Base-by-base conservation (phyloP, 805 yeast genomes). In the Saccharomycopsis microspora region DNA sequence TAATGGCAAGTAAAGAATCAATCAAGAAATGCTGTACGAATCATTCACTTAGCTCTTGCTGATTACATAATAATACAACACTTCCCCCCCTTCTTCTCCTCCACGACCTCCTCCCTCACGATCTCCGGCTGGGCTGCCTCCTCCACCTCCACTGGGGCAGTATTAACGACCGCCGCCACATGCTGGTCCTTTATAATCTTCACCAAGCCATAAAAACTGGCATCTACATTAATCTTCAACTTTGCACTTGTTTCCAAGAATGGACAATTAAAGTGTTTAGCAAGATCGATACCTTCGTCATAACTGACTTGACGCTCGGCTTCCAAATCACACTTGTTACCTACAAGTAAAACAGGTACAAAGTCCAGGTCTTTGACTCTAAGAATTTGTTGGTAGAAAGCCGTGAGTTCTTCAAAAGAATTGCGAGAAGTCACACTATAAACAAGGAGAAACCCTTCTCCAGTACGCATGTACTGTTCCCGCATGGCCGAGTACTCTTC, bases 211-310 rank as follows among this genome's bases (percentile, higher is more conserved):
- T 73, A 80, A 63, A 86, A 86, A 3, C 89, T 83, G 57, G 82
- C 87, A 60, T 86, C 94, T 41, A 93, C 97, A 58, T 93, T 89
- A 55, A 82, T 74, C 51, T 95, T 81, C 58, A 83, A 85, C 64
- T 93, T 93, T 29, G 97, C 97, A 39, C 90, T 80, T 1, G 97
- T 86, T 66, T 93, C 98, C 56, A 89, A 73, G 62, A 89, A 93
- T 53, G 82, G 78, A 52, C 85, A 78, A 52, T 74, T 71, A 64
- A 84, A 76, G 52, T 73, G 72, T 54, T 71, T 74, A 35, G 90
- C 89, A 53, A 85, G 67, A 49, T 65, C 66, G 42, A 65, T 57
- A 32, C 85, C 88, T 58, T 80, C 86, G 56, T 77, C 83, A 55
- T 64, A 73, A 39, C 81, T 71, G 4, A 85, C 90, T 59, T 82